Evolutionary conservation across 2,329 filamentous ascomycete genomes (phyloP).

Genomic region (Orbilia brochopaga): DNA sequence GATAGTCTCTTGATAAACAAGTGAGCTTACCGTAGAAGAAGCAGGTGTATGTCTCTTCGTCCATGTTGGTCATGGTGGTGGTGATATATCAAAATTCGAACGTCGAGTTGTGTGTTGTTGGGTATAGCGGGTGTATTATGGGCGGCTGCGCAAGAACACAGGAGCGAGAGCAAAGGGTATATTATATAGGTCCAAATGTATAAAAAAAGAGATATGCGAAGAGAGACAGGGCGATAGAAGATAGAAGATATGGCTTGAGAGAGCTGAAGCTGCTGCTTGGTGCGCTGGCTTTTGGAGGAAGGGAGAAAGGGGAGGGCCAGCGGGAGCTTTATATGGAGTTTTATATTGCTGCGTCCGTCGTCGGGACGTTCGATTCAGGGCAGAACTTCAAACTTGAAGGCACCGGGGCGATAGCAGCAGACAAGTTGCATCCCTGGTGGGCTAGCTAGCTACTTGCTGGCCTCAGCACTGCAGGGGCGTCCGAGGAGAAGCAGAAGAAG

Average conservation of each 20-base stretch:
- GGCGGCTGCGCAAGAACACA: too few relatives aligned
- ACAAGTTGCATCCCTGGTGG: too few relatives aligned
- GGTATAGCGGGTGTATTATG: conserved; percentile 1
- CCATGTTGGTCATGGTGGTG: conserved; percentile 48
- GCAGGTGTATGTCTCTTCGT: conserved; percentile 63
- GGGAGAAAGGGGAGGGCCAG: neutral
- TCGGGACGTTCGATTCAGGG: neutral
- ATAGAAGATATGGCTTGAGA: neutral
- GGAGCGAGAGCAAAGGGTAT: neutral
- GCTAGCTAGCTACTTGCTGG: too few relatives aligned
- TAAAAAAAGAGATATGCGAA: neutral
- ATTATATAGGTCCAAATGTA: neutral
- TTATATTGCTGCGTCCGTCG: conserved; percentile 8
- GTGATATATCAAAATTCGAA: conserved; percentile 12
- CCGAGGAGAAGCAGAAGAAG: too few relatives aligned
- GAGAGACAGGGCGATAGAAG: conserved; percentile 1
- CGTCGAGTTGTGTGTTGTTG: neutral
- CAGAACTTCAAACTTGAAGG: too few relatives aligned
- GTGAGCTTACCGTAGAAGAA: conserved; percentile 69
- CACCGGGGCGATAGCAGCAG: neutral
- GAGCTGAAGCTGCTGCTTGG: neutral
- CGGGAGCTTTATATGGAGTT: neutral
- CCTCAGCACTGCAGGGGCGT: too few relatives aligned
- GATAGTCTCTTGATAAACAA: neutral
- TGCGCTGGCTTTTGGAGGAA: neutral